Evolutionary conservation across 306 rosid genomes (phyloP).

Genomic region (Malus sieversii): DNA sequence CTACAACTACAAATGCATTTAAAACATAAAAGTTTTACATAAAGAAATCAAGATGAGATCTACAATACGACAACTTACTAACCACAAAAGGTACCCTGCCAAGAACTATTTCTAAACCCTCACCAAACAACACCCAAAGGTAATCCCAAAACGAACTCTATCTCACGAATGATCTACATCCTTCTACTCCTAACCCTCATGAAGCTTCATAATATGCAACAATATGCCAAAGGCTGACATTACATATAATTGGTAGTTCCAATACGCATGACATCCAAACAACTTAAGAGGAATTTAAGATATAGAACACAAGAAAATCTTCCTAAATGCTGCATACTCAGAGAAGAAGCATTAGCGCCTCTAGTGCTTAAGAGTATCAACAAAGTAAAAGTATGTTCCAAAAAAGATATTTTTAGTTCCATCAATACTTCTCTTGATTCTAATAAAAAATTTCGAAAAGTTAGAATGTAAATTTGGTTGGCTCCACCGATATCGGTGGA

Average conservation of each 20-base stretch:
- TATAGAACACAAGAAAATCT: neutral
- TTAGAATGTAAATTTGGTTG: neutral
- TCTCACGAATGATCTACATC: neutral
- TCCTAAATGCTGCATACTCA: neutral
- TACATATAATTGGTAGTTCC: neutral
- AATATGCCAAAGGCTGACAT: neutral
- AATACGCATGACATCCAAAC: neutral
- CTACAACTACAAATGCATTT: neutral
- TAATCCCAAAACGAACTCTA: neutral
- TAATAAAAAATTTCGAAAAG: no score
- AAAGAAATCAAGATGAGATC: neutral
- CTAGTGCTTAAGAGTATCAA: no score
- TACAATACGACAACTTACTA: neutral
- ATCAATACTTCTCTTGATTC: neutral
- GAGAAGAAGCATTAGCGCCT: neutral
- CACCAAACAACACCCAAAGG: neutral
- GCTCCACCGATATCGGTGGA: neutral
- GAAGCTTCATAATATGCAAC: neutral
- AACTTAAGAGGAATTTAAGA: neutral
- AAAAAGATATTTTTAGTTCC: neutral
- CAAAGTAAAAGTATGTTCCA: no score
- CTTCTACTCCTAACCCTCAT: neutral
- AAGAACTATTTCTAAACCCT: neutral
- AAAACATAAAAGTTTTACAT: neutral
- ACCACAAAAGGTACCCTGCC: neutral